phyloP scores from a whole-genome alignment of 2,329 filamentous ascomycete species.

The Alternaria rosae region DNA sequence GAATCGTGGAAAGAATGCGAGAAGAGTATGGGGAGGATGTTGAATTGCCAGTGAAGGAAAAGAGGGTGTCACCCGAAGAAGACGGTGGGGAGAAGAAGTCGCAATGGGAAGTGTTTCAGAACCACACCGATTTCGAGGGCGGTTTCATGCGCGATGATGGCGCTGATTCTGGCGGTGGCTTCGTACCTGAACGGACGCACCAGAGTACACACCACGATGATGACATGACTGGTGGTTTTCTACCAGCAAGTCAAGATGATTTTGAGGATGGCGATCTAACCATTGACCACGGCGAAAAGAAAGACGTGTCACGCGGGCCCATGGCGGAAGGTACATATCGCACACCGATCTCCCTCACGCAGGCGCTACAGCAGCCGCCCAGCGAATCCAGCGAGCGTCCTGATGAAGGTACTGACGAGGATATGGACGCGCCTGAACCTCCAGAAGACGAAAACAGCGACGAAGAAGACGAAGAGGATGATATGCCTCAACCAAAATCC shows the following conservation, averaged over 20 bases:
- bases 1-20: conserved; percentile 66
- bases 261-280: conserved; percentile 41
- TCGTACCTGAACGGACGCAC: conserved; percentile 21
- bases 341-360: conserved; percentile 48
- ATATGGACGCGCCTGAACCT: conserved; percentile 13
- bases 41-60: conserved; percentile 71
- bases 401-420: background rate
- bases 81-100: conserved; percentile 64
- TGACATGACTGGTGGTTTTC: conserved; percentile 46
- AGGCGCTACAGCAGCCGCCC: conserved; percentile 32
- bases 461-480: conserved; percentile 40
- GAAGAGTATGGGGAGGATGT: conserved; percentile 43
- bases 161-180: conserved; percentile 17
- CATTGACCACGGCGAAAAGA: conserved; percentile 41
- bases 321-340: conserved; percentile 25
- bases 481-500: conserved; percentile 2
- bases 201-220: conserved; percentile 22
- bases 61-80: conserved; percentile 41
- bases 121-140: conserved; percentile 49
- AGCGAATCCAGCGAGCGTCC: conserved; percentile 5
- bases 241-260: conserved; percentile 48
- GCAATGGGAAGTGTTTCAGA: conserved; percentile 45
- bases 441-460: conserved; percentile 57
- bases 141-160: conserved; percentile 51
- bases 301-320: background rate